Conservation (phyloP, 2,329 filamentous ascomycete genomes). For the Cercospora janseana region DNA sequence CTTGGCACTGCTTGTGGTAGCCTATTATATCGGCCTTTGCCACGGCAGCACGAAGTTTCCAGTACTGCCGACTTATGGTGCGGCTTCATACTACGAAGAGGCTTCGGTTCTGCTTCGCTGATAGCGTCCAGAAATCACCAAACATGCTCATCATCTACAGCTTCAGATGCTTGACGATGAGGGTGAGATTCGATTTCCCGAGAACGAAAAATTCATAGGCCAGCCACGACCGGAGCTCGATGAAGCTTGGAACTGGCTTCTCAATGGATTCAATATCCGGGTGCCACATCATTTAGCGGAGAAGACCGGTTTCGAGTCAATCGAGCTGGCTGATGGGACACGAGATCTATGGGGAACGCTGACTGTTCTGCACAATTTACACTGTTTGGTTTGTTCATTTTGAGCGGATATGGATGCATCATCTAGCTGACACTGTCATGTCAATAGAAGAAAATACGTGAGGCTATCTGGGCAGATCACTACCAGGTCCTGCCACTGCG, state of each 20-base stretch:
- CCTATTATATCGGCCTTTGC: neutral
- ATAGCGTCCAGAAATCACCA: neutral
- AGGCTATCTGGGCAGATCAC: neutral
- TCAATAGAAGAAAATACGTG: neutral
- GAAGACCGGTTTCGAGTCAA: constrained; percentile 1
- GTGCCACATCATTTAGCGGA: neutral
- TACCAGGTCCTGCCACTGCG: neutral
- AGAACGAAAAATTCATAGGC: constrained; percentile 3
- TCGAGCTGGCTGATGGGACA: constrained; percentile 1
- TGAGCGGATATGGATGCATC: neutral
- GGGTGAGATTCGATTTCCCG: neutral
- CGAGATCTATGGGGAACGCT: constrained; percentile 2
- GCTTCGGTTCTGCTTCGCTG: neutral
- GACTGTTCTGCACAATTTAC: neutral
- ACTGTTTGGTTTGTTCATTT: constrained; percentile 1
- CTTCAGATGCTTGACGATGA: constrained; percentile 6
- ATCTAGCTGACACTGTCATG: neutral
- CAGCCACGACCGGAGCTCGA: constrained; percentile 2
- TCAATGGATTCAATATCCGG: neutral
- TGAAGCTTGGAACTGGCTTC: neutral
- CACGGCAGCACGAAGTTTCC: neutral
- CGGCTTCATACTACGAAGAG: neutral
- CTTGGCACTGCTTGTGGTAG: neutral
- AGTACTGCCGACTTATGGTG: neutral
- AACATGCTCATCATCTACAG: neutral